Evolutionary conservation across 2,329 filamentous ascomycete genomes (phyloP).

Genomic region (Biscogniauxia sp.): DNA sequence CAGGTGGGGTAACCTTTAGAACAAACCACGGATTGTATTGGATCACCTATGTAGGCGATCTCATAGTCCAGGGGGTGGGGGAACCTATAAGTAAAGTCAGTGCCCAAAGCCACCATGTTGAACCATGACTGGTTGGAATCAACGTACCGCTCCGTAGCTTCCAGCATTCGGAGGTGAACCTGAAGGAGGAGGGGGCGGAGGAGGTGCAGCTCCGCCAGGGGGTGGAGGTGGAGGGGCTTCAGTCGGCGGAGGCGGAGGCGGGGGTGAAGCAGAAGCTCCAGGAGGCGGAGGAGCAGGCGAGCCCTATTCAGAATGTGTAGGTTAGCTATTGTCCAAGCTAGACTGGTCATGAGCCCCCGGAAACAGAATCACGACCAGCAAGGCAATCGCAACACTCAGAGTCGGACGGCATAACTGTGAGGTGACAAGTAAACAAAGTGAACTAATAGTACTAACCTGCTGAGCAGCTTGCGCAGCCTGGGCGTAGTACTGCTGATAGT

Average conservation of each 20-base stretch:
- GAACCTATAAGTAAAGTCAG: slow-evolving; percentile 42
- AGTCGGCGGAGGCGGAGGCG: slow-evolving; percentile 57
- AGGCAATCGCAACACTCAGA: no score
- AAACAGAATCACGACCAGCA: no score
- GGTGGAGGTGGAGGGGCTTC: slow-evolving; percentile 64
- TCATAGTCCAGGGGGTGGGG: slow-evolving; percentile 55
- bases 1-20: neutral
- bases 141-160: slow-evolving; percentile 63
- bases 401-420: no score
- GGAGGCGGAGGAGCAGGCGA: slow-evolving; percentile 42
- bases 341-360: no score
- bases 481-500: slow-evolving; percentile 71
- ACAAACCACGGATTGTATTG: neutral
- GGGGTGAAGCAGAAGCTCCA: slow-evolving; percentile 48
- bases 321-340: neutral
- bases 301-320: slow-evolving; percentile 19
- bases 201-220: slow-evolving; percentile 51
- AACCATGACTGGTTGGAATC: neutral
- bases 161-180: slow-evolving; percentile 48
- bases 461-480: slow-evolving; percentile 48
- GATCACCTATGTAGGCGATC: neutral
- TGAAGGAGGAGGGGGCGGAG: slow-evolving; percentile 57
- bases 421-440: neutral
- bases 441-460: slow-evolving; percentile 18
- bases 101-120: neutral